A percentile compares a stretch with the other conserved stretches of the same genome.
phyloP scores from a whole-genome alignment of 1,139 yeast species.

The Blastobotrys capitulatus region DNA sequence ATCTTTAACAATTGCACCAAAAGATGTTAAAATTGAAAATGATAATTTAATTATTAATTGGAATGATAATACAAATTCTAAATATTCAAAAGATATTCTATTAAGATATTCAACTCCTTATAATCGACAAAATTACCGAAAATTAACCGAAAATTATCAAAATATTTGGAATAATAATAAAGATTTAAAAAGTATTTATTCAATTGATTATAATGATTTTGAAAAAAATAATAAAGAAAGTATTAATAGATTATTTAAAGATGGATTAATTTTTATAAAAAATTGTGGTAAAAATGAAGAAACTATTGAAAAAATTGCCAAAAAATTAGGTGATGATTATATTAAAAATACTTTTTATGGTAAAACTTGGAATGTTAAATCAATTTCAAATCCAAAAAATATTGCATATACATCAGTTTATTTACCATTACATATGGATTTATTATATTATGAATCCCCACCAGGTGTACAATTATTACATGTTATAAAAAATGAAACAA shows the following conservation, averaged over 20 bases:
- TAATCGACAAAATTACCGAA: constrained; percentile 32
- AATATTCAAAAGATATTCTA: constrained; percentile 46
- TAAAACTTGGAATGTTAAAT: constrained; percentile 62
- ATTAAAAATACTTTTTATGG: constrained; percentile 73
- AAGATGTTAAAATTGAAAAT: constrained; percentile 29
- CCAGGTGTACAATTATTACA: constrained; percentile 78
- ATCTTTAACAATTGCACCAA: constrained; percentile 24
- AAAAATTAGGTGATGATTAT: constrained; percentile 51
- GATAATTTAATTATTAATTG: constrained; percentile 45
- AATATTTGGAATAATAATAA: constrained; percentile 30
- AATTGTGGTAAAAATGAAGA: constrained; percentile 41
- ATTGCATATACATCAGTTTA: constrained; percentile 66
- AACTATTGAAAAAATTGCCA: constrained; percentile 45
- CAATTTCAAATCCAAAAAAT: constrained; percentile 58
- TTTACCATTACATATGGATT: constrained; percentile 76
- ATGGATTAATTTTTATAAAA: constrained; percentile 55
- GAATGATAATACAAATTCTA: constrained; percentile 49
- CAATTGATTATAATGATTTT: constrained; percentile 42
- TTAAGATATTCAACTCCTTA: constrained; percentile 38
- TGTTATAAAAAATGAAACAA: constrained; percentile 54
- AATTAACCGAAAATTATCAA: constrained; percentile 29
- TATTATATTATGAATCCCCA: constrained; percentile 74
- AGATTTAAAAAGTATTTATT: constrained; percentile 23
- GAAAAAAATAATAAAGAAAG: constrained; percentile 40
- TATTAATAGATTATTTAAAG: constrained; percentile 46